Evolutionary conservation across 352 stramenopile species (phyloP).

Genomic region (Globisporangium nunn): DNA sequence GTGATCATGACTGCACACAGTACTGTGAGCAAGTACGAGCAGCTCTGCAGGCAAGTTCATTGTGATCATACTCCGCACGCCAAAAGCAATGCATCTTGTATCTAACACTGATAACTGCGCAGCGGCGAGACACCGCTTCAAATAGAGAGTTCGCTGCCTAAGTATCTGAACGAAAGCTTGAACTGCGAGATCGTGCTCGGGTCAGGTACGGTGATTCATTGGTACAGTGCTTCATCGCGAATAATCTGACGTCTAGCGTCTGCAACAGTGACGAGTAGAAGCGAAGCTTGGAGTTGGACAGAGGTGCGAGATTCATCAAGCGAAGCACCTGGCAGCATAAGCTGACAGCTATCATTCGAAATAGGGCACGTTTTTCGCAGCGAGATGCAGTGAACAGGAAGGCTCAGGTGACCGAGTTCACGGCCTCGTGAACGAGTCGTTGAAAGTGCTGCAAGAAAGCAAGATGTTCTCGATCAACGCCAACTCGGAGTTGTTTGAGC

Average conservation of each 20-base stretch:
- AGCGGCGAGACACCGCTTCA: slow-evolving; percentile 7
- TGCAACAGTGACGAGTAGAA: slow-evolving; percentile 21
- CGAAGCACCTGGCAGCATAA: not conserved
- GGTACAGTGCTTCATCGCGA: not conserved
- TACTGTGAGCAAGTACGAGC: slow-evolving; percentile 14
- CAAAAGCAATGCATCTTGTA: not conserved
- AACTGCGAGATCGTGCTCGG: slow-evolving; percentile 14
- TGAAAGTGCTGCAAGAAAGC: slow-evolving; percentile 32
- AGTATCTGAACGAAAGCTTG: slow-evolving; percentile 5
- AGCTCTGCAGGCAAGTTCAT: slow-evolving; percentile 17
- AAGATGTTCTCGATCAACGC: slow-evolving; percentile 14
- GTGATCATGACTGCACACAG: slow-evolving; percentile 24
- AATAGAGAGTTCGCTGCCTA: slow-evolving; percentile 10
- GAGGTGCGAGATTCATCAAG: slow-evolving; percentile 1
- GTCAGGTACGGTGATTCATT: slow-evolving; percentile 10
- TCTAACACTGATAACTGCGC: not conserved
- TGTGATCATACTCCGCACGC: slow-evolving; percentile 7
- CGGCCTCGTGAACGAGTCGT: slow-evolving; percentile 16
- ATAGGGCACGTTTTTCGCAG: slow-evolving; percentile 12
- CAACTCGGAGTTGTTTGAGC: slow-evolving; percentile 18
- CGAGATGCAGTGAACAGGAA: not conserved
- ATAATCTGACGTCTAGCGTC: not conserved
- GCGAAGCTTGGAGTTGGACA: slow-evolving; percentile 13
- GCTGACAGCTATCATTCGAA: not conserved
- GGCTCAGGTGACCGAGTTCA: not conserved